These are phyloP conservation scores for Ceratocystis eucalypticola DNA, from an alignment of 2,329 filamentous ascomycete genomes.

Conservation along the genomic window DNA sequence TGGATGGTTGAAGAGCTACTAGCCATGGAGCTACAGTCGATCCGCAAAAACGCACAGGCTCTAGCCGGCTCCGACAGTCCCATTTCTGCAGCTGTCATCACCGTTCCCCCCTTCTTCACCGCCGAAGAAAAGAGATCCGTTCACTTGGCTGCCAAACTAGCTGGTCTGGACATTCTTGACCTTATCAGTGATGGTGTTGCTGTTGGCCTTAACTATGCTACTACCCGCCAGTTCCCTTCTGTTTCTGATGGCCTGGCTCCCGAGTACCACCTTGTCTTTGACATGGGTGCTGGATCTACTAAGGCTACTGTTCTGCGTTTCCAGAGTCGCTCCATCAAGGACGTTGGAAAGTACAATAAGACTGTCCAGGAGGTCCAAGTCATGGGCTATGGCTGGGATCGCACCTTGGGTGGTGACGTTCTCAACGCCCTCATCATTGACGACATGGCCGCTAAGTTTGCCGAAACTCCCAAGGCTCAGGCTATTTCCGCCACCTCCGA, in stretches of 20 bases:
- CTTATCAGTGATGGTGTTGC: constrained; percentile 82
- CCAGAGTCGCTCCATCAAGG: constrained; percentile 79
- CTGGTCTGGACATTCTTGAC: constrained; percentile 72
- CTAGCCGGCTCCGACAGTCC: constrained; percentile 62
- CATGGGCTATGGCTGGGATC: constrained; percentile 76
- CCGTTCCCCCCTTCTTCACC: constrained; percentile 81
- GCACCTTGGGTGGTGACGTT: constrained; percentile 74
- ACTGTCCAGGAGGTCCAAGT: constrained; percentile 91
- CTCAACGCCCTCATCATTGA: constrained; percentile 80
- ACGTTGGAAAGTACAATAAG: constrained; percentile 87
- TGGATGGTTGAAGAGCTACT: constrained; percentile 84
- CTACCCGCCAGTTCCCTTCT: constrained; percentile 74
- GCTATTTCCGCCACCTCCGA: constrained; percentile 48
- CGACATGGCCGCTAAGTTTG: constrained; percentile 72
- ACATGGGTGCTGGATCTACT: constrained; percentile 93
- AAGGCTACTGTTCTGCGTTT: constrained; percentile 84
- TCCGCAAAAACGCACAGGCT: constrained; percentile 74
- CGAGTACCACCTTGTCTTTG: constrained; percentile 85
- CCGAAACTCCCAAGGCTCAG: constrained; percentile 54
- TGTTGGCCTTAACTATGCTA: constrained; percentile 91
- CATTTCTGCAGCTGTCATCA: constrained; percentile 75
- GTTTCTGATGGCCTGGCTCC: constrained; percentile 71
- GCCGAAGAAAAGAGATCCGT: constrained; percentile 79
- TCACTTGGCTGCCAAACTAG: constrained; percentile 70
- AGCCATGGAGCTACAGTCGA: constrained; percentile 89